These are phyloP conservation scores for Podospora didyma DNA, from an alignment of 495 filamentous ascomycete genomes.

Conservation along the genomic window DNA sequence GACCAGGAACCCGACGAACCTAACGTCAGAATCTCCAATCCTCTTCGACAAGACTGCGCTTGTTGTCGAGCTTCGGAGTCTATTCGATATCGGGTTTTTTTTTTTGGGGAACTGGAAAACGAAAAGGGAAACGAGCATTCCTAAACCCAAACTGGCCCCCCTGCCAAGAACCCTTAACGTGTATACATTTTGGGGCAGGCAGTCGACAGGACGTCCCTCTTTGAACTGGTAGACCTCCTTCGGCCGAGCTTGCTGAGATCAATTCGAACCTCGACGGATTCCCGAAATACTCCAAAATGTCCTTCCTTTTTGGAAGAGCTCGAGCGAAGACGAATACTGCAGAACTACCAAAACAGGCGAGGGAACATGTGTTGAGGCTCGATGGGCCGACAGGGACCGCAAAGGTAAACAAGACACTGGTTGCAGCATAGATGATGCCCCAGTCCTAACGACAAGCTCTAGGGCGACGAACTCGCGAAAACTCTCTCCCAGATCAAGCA, in stretches of 20 bases:
- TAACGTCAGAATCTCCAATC: neutral
- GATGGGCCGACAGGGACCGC: constrained; percentile 47
- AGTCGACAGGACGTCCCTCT: neutral
- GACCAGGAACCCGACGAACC: neutral
- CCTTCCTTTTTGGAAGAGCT: constrained; percentile 84
- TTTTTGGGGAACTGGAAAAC: too few species aligned
- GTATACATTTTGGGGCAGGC: too few species aligned
- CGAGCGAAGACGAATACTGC: constrained; percentile 52
- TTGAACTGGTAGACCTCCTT: neutral
- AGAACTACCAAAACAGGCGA: constrained; percentile 50
- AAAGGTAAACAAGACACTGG: constrained; percentile 38
- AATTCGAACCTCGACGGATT: neutral
- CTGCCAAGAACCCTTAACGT: too few species aligned
- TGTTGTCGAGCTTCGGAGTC: neutral
- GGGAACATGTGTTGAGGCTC: constrained; percentile 51
- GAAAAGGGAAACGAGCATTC: too few species aligned
- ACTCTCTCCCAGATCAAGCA: constrained; percentile 78
- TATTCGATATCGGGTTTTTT: too few species aligned
- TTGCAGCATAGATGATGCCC: constrained; percentile 1
- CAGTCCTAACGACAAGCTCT: constrained; percentile 1
- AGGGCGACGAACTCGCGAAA: constrained; percentile 60
- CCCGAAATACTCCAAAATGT: constrained; percentile 52
- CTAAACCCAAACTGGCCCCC: too few species aligned
- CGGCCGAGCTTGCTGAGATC: neutral
- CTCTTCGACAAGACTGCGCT: neutral